Evolutionary conservation across 2,329 filamentous ascomycete genomes (phyloP), one percentile per base, ranked within the genome.

Genomic region (Didymella arachidicola): DNA sequence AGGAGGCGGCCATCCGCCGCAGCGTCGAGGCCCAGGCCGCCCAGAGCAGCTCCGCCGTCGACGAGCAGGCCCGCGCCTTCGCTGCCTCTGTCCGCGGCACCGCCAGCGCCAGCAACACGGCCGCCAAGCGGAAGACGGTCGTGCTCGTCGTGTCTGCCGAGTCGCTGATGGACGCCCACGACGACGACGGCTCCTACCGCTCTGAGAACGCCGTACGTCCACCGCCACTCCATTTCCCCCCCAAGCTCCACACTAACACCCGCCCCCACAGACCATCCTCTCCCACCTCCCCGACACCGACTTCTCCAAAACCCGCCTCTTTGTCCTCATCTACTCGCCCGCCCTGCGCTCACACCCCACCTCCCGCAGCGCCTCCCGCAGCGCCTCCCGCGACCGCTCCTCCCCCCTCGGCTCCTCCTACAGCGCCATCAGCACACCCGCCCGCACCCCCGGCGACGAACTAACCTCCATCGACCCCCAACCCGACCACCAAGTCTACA

Each of bases 291-390:
- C 93, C 36, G 86, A 88, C 62, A 87, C 89, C 65, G 88, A 97
- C 75, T 86, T 89, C 62, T 86, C 87, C 45, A 87, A 83, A 61
- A 87, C 89, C 64, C 91, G 91, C 72, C 83, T 97, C 25, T 96
- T 96, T 71, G 85, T 98, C 57, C 83, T 98, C 65, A 94, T 98
- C 72, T 97, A 97, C 77, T 88, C 92, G 2, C 94, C 94, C 1
- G 84, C 86, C 50, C 80, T 96, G 53, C 92, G 92, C 77, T 89
- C 92, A 51, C 81, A 84, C 60, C 77, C 75, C 25, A 25, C 22
- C 22, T 22, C 22, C 22, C 19, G 19, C 19, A 22, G 19, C 19
- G 19, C 19, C 19, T 22, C 19, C 19, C 22, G 22, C 22, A 22
- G 22, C 22, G 22, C 22, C 22, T 70, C 68, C 3, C 68, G 65